These are phyloP conservation scores for Phaeoacremonium minimum DNA, from an alignment of 2,329 filamentous ascomycete species.

Conservation along the genomic window DNA sequence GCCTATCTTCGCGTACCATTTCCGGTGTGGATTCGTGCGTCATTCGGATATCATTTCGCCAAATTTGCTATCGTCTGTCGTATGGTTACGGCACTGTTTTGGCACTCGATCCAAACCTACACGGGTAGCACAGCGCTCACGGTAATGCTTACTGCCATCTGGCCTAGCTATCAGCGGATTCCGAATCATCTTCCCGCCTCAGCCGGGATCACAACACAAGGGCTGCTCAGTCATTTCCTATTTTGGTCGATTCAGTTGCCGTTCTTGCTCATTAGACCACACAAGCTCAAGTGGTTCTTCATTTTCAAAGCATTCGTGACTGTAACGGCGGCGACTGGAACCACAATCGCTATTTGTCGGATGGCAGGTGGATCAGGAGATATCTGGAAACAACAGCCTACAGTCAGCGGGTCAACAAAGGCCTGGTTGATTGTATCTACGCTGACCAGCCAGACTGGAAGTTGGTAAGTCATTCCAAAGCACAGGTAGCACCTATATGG, in stretches of 20 bases:
- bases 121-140: slow-evolving; percentile 22
- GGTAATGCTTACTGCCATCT: slow-evolving; percentile 29
- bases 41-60: slow-evolving; percentile 28
- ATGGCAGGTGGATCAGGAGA: slow-evolving; percentile 12
- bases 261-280: slow-evolving; percentile 19
- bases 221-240: slow-evolving; percentile 15
- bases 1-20: slow-evolving; percentile 29
- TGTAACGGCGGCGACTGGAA: slow-evolving; percentile 14
- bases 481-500: no score
- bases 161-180: slow-evolving; percentile 31
- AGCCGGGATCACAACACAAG: slow-evolving; percentile 23
- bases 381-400: slow-evolving; percentile 11
- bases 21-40: slow-evolving; percentile 25
- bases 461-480: no score
- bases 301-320: slow-evolving; percentile 10
- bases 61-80: slow-evolving; percentile 24
- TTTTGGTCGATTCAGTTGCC: slow-evolving; percentile 20
- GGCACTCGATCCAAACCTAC: slow-evolving; percentile 26
- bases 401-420: slow-evolving; percentile 9
- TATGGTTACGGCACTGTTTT: slow-evolving; percentile 27
- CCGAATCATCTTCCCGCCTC: slow-evolving; percentile 32
- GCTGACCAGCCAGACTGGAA: not conserved
- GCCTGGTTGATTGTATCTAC: slow-evolving; percentile 6
- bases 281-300: slow-evolving; percentile 19
- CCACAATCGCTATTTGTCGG: slow-evolving; percentile 9